A percentile compares a stretch with the other conserved stretches of the same genome.
Evolutionary conservation across 345 rosid genomes (phyloP).

Genomic region (Balakata baccata): DNA sequence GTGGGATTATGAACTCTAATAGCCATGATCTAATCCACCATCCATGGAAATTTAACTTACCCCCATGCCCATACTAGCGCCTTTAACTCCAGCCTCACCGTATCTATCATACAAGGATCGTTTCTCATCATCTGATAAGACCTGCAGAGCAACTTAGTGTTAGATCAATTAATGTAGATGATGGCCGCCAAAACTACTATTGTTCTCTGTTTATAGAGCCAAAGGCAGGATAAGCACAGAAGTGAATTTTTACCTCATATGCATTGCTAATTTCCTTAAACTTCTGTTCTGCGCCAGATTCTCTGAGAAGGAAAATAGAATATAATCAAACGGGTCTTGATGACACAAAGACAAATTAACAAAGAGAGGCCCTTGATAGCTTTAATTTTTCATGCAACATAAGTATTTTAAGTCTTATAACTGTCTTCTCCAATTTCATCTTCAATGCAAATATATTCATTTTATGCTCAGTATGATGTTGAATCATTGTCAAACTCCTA

Average conservation of each 20-base stretch:
- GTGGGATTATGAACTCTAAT: background rate
- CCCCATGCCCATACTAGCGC: constrained; percentile 97
- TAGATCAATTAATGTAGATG: constrained; percentile 7
- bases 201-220: background rate
- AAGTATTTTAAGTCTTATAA: background rate
- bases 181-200: background rate
- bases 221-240: constrained; percentile 18
- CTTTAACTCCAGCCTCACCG: constrained; percentile 97
- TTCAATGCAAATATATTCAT: background rate
- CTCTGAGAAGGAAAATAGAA: constrained; percentile 47
- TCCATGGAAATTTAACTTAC: constrained; percentile 41
- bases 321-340: background rate
- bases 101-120: constrained; percentile 89
- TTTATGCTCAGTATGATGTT: background rate
- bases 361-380: background rate
- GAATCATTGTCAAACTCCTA: background rate
- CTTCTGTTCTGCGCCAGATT: constrained; percentile 82
- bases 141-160: constrained; percentile 44
- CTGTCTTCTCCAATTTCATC: background rate
- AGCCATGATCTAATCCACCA: constrained; percentile 1
- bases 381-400: background rate
- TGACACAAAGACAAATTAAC: background rate
- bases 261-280: constrained; percentile 99
- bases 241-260: constrained; percentile 65
- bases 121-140: constrained; percentile 92